These are phyloP conservation scores for Hypsizygus ulmarius DNA, from an alignment of 1,284 basidiomycete genomes.

Conservation along the genomic window DNA sequence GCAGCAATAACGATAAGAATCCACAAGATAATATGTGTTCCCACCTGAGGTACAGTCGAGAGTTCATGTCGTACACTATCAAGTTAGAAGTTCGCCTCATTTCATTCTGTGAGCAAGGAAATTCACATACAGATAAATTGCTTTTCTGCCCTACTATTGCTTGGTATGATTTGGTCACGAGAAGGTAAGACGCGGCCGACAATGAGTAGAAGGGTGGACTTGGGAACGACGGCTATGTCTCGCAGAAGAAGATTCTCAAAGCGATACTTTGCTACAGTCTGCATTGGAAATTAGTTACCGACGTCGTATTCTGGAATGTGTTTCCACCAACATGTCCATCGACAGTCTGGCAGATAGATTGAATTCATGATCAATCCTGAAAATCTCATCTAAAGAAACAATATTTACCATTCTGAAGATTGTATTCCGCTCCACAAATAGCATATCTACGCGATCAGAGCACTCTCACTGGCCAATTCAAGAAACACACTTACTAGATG, in stretches of 20 bases:
- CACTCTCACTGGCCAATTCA: no score
- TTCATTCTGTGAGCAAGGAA: not conserved
- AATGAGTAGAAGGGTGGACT: conserved; percentile 9
- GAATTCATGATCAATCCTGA: not conserved
- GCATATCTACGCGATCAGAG: no score
- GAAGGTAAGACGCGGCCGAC: conserved; percentile 6
- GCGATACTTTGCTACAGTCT: conserved; percentile 5
- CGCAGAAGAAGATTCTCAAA: conserved; percentile 12
- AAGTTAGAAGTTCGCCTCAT: not conserved
- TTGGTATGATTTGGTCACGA: conserved; percentile 1
- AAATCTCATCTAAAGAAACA: not conserved
- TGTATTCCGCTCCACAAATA: no score
- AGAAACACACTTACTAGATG: not conserved
- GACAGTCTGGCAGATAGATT: not conserved
- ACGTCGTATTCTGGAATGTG: not conserved
- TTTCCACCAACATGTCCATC: conserved; percentile 4
- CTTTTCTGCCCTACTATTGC: conserved; percentile 11
- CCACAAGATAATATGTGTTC: not conserved
- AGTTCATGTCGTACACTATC: conserved; percentile 12
- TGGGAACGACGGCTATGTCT: conserved; percentile 10
- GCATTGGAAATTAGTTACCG: not conserved
- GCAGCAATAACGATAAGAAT: not conserved
- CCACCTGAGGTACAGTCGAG: conserved; percentile 6
- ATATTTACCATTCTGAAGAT: no score
- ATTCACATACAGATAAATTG: conserved; percentile 10